A percentile compares a stretch with the other conserved stretches of the same genome.
These are phyloP conservation scores for Atkinsonella texensis DNA, from an alignment of 2,329 filamentous ascomycete genomes.

Conservation along the genomic window DNA sequence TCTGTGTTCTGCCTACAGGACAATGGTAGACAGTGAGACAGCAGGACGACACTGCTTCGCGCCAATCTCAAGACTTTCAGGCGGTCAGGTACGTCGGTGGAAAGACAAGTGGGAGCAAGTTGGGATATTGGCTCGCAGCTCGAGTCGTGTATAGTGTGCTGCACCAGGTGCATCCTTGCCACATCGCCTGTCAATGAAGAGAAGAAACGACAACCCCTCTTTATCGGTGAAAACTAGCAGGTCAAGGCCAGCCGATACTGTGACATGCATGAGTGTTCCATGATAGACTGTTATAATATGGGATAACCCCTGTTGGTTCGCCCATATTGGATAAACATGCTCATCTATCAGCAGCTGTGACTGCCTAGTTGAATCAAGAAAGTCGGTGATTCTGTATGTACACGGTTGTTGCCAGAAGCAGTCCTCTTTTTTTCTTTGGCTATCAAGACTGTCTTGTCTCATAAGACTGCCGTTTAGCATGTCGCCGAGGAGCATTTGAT, in stretches of 20 bases:
- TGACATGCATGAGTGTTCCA: background rate
- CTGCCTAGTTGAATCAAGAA: no score
- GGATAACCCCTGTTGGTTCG: no score
- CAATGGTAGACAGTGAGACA: background rate
- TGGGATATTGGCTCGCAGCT: background rate
- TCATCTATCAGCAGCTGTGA: background rate
- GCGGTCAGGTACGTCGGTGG: background rate
- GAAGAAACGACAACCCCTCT: background rate
- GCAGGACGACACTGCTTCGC: background rate
- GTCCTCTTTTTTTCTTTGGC: no score
- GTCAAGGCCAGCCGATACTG: background rate
- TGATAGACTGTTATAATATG: background rate
- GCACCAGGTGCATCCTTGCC: background rate
- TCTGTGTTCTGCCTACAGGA: background rate
- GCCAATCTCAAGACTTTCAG: background rate
- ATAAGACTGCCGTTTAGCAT: no score
- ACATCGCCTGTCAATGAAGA: background rate
- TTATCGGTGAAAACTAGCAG: background rate
- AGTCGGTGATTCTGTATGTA: no score
- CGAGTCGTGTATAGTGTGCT: background rate
- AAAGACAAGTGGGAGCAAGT: no score
- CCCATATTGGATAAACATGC: background rate
- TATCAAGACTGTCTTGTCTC: no score
- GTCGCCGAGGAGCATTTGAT: no score
- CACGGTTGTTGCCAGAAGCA: no score